These are phyloP conservation scores for Paecilomyces dactylethromorphus DNA, from an alignment of 2,329 filamentous ascomycete genomes.

Conservation along the genomic window DNA sequence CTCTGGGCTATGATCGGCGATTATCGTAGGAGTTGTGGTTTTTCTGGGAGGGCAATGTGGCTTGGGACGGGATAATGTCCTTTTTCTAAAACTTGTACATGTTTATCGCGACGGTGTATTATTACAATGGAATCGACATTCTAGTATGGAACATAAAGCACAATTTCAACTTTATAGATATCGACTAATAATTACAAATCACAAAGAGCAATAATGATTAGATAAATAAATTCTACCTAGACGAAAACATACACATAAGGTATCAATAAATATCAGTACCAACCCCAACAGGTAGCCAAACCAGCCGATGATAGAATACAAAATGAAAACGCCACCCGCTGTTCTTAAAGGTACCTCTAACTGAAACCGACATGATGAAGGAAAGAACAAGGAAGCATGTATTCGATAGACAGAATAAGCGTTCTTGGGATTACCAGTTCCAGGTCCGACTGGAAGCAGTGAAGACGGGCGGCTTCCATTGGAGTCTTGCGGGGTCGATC, in stretches of 20 bases:
- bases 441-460: conserved; percentile 84
- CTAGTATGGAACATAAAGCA: too few relatives aligned
- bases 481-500: conserved; percentile 71
- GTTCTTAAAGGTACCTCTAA: background rate
- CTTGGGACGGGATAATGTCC: background rate
- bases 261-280: background rate
- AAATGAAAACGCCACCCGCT: background rate
- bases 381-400: background rate
- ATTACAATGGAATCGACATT: too few relatives aligned
- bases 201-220: background rate
- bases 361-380: background rate
- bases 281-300: background rate
- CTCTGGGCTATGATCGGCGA: background rate
- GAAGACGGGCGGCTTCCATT: conserved; percentile 96
- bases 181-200: background rate
- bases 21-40: background rate
- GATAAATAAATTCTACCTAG: background rate
- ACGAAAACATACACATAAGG: background rate
- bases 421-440: conserved; percentile 64
- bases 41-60: background rate
- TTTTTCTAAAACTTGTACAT: background rate
- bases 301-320: background rate
- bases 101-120: too few relatives aligned
- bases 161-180: too few relatives aligned
- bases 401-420: background rate